Conservation (phyloP, 2,329 filamentous ascomycete species). For the Ceratocystis lukuohia region DNA sequence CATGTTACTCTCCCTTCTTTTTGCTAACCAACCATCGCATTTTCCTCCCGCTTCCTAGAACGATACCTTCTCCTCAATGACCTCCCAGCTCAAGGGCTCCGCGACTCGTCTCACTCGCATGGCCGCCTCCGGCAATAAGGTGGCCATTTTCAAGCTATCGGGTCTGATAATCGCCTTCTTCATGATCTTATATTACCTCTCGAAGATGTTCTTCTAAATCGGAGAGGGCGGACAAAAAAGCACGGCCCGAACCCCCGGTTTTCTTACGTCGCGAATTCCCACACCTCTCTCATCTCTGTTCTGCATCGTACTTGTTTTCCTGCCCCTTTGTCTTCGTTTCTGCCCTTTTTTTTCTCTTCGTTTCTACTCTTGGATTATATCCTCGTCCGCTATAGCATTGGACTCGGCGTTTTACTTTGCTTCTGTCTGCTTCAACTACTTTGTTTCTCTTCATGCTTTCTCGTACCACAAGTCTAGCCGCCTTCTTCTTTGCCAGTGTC, state of each 20-base stretch:
- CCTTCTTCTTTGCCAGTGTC: neutral
- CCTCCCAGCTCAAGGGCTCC: conserved; percentile 68
- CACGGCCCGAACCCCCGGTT: neutral
- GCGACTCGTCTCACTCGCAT: conserved; percentile 73
- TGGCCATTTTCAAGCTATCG: conserved; percentile 79
- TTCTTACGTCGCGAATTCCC: neutral
- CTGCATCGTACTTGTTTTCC: neutral
- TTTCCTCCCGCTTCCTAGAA: conserved; percentile 37
- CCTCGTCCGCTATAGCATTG: neutral
- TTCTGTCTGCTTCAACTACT: neutral
- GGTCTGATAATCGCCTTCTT: conserved; percentile 65
- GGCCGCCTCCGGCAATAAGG: conserved; percentile 79
- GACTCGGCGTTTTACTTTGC: conserved; percentile 5
- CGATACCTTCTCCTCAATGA: conserved; percentile 85
- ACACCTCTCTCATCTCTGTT: neutral
- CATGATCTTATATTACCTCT: conserved; percentile 61
- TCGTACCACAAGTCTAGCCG: neutral
- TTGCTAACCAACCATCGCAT: neutral
- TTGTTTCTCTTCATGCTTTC: neutral
- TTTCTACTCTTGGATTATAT: neutral
- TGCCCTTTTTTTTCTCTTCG: neutral
- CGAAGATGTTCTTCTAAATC: conserved; percentile 45
- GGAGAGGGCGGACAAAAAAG: conserved; percentile 17
- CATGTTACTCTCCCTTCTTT: neutral
- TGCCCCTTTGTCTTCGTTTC: conserved; percentile 5